Evolutionary conservation across 1,284 basidiomycete genomes (phyloP).

Genomic region (Cystobasidium sp.): DNA sequence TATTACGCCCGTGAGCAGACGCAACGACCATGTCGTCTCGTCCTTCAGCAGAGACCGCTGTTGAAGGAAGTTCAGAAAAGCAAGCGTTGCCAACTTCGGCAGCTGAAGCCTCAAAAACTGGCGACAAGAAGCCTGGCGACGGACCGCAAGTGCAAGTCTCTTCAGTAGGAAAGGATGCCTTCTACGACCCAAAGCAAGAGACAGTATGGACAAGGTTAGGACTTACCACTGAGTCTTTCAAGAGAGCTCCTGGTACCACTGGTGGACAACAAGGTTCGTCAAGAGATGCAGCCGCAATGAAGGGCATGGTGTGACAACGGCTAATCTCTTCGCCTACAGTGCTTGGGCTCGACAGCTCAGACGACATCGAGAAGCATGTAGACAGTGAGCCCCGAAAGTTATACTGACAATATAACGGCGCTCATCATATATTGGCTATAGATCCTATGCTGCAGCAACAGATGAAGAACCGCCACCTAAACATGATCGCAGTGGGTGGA

Average conservation of each 20-base stretch:
- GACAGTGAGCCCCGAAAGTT: slow-evolving; percentile 15
- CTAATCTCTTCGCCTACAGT: slow-evolving; percentile 5
- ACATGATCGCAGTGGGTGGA: slow-evolving; percentile 61
- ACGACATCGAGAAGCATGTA: slow-evolving; percentile 20
- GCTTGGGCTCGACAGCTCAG: slow-evolving; percentile 12
- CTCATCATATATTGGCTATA: neutral
- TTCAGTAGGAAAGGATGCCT: slow-evolving; percentile 41
- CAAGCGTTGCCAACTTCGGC: neutral
- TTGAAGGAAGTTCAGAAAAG: slow-evolving; percentile 13
- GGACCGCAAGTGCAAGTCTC: slow-evolving; percentile 18
- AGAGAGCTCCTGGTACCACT: slow-evolving; percentile 58
- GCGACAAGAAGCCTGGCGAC: slow-evolving; percentile 13
- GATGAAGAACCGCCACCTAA: slow-evolving; percentile 45
- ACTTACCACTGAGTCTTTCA: slow-evolving; percentile 58
- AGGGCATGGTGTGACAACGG: neutral
- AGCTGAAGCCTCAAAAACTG: neutral
- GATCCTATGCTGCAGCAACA: slow-evolving; percentile 44
- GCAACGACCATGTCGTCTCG: slow-evolving; percentile 4
- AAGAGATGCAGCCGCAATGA: neutral
- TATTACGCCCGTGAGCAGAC: neutral
- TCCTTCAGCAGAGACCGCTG: slow-evolving; percentile 24
- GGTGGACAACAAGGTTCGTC: slow-evolving; percentile 1
- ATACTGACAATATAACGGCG: neutral
- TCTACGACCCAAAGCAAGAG: slow-evolving; percentile 59
- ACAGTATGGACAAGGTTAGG: slow-evolving; percentile 56